These are phyloP conservation scores for Cordyceps javanica DNA, from an alignment of 2,329 filamentous ascomycete species.

Conservation along the genomic window DNA sequence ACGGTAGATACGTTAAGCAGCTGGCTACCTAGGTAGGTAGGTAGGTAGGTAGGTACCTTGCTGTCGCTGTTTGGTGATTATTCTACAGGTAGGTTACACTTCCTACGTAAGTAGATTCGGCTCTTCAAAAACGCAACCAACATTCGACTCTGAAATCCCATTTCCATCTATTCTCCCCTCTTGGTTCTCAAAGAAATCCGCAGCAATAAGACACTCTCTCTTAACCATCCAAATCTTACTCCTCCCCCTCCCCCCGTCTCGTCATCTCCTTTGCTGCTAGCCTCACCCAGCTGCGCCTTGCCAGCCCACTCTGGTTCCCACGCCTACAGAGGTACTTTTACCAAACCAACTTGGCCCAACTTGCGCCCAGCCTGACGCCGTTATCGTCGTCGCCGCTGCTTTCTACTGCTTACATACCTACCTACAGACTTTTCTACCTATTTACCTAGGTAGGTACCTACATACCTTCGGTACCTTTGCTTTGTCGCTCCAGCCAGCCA, in stretches of 20 bases:
- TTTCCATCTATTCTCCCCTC: not conserved
- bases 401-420: not conserved
- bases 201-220: not conserved
- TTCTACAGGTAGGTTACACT: too few species aligned
- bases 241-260: not conserved
- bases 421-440: too few species aligned
- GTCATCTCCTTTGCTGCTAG: not conserved
- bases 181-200: not conserved
- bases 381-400: not conserved
- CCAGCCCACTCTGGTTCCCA: constrained; percentile 4
- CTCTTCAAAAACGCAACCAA: not conserved
- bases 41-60: too few species aligned
- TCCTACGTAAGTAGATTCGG: too few species aligned
- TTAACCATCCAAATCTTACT: too few species aligned
- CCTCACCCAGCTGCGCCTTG: not conserved
- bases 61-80: too few species aligned
- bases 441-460: not conserved
- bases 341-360: not conserved
- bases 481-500: not conserved
- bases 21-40: too few species aligned
- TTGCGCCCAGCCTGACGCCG: not conserved
- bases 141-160: not conserved
- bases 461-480: not conserved
- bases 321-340: not conserved
- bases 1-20: too few species aligned